A percentile compares a stretch with the other conserved stretches of the same genome.
Conservation (phyloP, 371 early-diverging fungal genomes). For the Mortierella sp. region DNA sequence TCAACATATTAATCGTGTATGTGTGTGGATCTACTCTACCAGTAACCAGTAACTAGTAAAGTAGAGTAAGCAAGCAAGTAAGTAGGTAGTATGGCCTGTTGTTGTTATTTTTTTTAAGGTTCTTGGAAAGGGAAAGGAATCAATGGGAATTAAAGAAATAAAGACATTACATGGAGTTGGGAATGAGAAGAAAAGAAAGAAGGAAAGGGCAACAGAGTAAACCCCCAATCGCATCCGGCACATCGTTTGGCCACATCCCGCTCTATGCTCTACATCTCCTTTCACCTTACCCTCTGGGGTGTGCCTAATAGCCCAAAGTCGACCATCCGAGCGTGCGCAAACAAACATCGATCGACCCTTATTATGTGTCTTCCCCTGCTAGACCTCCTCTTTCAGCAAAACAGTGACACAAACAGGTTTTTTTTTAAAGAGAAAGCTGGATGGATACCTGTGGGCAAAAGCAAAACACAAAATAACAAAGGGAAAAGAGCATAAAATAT, state of each 20-base stretch:
- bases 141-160: neutral
- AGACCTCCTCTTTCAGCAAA: neutral
- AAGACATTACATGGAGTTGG: neutral
- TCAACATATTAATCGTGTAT: too few relatives aligned
- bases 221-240: too few relatives aligned
- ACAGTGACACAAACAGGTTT: neutral
- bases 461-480: neutral
- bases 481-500: neutral
- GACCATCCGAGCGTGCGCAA: neutral
- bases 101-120: neutral
- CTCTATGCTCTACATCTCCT: neutral
- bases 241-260: neutral
- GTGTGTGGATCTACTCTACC: too few relatives aligned
- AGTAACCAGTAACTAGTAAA: too few relatives aligned
- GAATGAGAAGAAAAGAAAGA: neutral
- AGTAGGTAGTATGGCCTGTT: neutral
- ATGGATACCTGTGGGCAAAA: too few relatives aligned
- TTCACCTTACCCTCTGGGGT: too few relatives aligned
- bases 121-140: neutral
- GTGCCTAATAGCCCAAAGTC: neutral
- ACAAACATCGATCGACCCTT: slow-evolving; percentile 1
- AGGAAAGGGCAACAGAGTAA: neutral
- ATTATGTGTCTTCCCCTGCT: neutral
- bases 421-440: neutral
- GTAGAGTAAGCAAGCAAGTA: too few relatives aligned